Evolutionary conservation across 495 filamentous ascomycete genomes (phyloP).

Genomic region (Penicillium ochrochloron): DNA sequence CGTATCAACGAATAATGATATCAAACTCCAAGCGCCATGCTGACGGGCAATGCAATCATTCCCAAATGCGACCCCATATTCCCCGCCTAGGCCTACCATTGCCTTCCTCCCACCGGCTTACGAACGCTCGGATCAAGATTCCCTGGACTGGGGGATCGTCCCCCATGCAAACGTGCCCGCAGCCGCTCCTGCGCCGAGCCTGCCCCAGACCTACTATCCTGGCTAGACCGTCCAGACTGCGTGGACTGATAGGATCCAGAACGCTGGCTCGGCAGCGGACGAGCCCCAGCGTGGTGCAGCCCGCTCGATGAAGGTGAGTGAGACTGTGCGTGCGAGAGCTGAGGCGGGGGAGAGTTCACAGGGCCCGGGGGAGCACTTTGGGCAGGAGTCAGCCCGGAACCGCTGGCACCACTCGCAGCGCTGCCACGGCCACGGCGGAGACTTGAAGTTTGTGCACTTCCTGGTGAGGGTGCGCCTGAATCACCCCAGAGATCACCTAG

Average conservation of each 20-base stretch:
- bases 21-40: slow-evolving; percentile 33
- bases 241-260: slow-evolving; percentile 70
- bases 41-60: slow-evolving; percentile 26
- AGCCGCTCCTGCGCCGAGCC: slow-evolving; percentile 68
- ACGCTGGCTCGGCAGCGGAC: slow-evolving; percentile 72
- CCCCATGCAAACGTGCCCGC: slow-evolving; percentile 67
- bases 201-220: slow-evolving; percentile 50
- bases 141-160: slow-evolving; percentile 44
- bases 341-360: slow-evolving; percentile 22
- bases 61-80: slow-evolving; percentile 10
- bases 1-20: slow-evolving; percentile 9
- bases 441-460: slow-evolving; percentile 56
- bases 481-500: slow-evolving; percentile 88
- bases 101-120: slow-evolving; percentile 42
- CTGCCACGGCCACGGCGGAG: slow-evolving; percentile 54
- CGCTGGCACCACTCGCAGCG: slow-evolving; percentile 11
- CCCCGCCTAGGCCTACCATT: slow-evolving; percentile 23
- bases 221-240: slow-evolving; percentile 38
- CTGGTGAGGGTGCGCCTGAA: slow-evolving; percentile 47
- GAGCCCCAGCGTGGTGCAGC: slow-evolving; percentile 48
- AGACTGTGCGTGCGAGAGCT: slow-evolving; percentile 21
- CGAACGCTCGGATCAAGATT: slow-evolving; percentile 41
- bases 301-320: slow-evolving; percentile 25
- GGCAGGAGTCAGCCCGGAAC: slow-evolving; percentile 29
- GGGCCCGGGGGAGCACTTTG: slow-evolving; percentile 31